These are phyloP conservation scores for Toxicodendron radicans DNA, from an alignment of 345 rosid genomes.

Conservation along the genomic window DNA sequence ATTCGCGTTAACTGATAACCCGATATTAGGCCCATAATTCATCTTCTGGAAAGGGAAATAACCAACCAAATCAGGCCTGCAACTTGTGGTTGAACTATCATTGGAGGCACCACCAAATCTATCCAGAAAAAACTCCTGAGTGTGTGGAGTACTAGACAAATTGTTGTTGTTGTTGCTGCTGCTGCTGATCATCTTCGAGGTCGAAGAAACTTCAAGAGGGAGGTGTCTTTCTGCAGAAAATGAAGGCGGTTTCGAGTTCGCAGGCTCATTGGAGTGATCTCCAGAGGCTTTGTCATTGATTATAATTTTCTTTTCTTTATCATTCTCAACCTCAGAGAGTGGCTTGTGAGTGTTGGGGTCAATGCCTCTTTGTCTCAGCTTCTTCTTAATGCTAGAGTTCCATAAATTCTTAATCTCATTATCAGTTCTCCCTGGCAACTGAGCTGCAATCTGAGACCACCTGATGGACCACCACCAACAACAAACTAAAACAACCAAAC, in stretches of 20 bases:
- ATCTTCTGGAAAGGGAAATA: constrained; percentile 61
- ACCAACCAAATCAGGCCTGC: constrained; percentile 40
- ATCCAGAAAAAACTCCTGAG: constrained; percentile 49
- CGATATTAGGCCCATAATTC: constrained; percentile 42
- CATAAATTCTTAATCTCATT: constrained; percentile 69
- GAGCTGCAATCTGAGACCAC: constrained; percentile 71
- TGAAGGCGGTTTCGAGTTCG: constrained; percentile 26
- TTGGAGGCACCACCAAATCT: constrained; percentile 31
- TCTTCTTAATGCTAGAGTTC: constrained; percentile 70
- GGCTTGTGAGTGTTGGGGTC: constrained; percentile 67
- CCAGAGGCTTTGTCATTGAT: constrained; percentile 24
- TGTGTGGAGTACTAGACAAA: constrained; percentile 26
- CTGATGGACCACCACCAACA: constrained; percentile 27
- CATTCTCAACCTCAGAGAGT: constrained; percentile 44
- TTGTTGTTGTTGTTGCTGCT: constrained; percentile 7
- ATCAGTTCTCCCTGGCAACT: constrained; percentile 64
- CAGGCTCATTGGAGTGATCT: constrained; percentile 17
- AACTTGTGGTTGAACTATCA: constrained; percentile 27
- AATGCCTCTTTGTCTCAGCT: constrained; percentile 58
- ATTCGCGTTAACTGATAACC: constrained; percentile 34
- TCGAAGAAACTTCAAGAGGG: constrained; percentile 32
- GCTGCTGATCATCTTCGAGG: constrained; percentile 15
- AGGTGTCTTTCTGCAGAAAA: constrained; percentile 14
- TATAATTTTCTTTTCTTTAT: constrained; percentile 33
- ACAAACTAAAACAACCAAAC: neutral